Percentiles rank a stretch among this genome's conserved stretches.
phyloP scores from a whole-genome alignment of 352 stramenopile genomes.

The Peronospora destructor region DNA sequence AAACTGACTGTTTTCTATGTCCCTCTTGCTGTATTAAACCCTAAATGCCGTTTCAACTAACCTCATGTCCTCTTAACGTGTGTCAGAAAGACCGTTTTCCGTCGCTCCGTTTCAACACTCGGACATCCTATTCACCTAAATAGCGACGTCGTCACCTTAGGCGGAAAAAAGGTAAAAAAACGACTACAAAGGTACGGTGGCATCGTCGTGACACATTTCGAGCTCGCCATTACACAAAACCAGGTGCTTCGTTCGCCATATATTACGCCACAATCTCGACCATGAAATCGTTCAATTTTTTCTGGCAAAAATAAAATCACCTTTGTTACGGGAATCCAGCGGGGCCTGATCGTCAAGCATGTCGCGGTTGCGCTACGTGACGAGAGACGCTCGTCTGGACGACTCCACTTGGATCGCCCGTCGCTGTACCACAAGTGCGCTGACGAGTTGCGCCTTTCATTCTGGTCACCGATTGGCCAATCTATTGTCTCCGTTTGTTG shows the following conservation, averaged over 20 bases:
- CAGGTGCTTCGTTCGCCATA: no score
- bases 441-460: slow-evolving; percentile 14
- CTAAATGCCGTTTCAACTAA: slow-evolving; percentile 5
- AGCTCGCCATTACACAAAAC: no score
- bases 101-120: slow-evolving; percentile 4
- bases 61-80: no score
- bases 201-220: background rate
- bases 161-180: slow-evolving; percentile 9
- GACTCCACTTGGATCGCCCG: slow-evolving; percentile 3
- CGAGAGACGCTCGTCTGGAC: slow-evolving; percentile 12
- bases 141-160: background rate
- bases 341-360: background rate
- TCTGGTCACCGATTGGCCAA: slow-evolving; percentile 9
- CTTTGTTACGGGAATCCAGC: no score
- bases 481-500: background rate
- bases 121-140: no score
- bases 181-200: slow-evolving; percentile 2
- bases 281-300: no score
- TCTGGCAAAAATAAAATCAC: no score
- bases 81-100: background rate
- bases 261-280: no score
- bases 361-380: slow-evolving; percentile 3
- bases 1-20: slow-evolving; percentile 4
- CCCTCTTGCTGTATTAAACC: slow-evolving; percentile 8
- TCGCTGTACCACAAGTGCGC: slow-evolving; percentile 8